Evolutionary conservation across 2,329 filamentous ascomycete species (phyloP).

Genomic region (Hypoxylon sp.): DNA sequence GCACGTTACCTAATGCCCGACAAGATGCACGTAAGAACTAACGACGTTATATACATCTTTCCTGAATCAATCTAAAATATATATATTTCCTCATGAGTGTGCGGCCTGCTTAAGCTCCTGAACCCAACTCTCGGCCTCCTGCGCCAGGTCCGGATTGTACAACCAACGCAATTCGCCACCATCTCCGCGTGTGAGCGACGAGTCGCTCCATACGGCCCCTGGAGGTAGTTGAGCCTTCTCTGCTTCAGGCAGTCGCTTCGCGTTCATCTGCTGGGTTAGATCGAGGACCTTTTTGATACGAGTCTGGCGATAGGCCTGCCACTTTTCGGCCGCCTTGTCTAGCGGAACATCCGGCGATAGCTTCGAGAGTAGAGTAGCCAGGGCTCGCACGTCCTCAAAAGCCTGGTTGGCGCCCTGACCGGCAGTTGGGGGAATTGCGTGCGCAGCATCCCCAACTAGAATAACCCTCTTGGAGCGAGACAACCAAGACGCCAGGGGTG

Average conservation of each 20-base stretch:
- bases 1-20: no score
- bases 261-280: conserved; percentile 62
- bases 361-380: conserved; percentile 57
- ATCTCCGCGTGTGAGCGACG: conserved; percentile 34
- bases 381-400: conserved; percentile 63
- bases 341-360: conserved; percentile 41
- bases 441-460: conserved; percentile 63
- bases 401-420: conserved; percentile 63
- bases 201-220: conserved; percentile 31
- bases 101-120: conserved; percentile 5
- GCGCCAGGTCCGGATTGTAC: conserved; percentile 31
- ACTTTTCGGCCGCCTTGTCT: conserved; percentile 53
- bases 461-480: conserved; percentile 54
- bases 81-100: no score
- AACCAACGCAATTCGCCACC: conserved; percentile 38
- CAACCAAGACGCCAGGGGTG: conserved; percentile 57
- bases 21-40: no score
- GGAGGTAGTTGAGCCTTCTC: conserved; percentile 33
- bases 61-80: no score
- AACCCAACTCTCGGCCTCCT: conserved; percentile 37
- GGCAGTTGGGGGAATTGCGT: conserved; percentile 62
- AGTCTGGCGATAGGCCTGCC: conserved; percentile 63
- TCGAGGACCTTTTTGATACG: conserved; percentile 61
- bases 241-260: conserved; percentile 57
- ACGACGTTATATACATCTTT: no score